These are phyloP conservation scores for Backusella tuberculispora DNA, from an alignment of 192 early-diverging fungal genomes.

Conservation along the genomic window DNA sequence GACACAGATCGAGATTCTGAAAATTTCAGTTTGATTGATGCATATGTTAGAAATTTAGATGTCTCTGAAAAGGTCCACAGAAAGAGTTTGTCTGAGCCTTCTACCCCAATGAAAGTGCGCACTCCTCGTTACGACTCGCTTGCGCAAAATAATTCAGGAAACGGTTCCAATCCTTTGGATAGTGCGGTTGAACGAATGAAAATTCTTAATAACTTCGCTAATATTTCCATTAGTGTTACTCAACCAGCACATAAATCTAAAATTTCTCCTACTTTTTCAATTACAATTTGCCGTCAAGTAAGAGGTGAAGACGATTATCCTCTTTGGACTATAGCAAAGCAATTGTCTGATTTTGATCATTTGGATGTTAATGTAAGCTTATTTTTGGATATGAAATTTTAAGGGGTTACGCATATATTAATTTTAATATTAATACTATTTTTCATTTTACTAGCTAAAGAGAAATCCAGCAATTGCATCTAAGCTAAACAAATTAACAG, in stretches of 20 bases:
- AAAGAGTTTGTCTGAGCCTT: background rate
- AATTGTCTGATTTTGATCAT: conserved; percentile 7
- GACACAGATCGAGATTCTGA: background rate
- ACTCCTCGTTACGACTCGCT: conserved; percentile 5
- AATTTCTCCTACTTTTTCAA: conserved; percentile 23
- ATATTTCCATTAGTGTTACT: conserved; percentile 42
- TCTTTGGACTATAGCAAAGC: background rate
- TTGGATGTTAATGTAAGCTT: background rate
- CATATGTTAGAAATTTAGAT: background rate
- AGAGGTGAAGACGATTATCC: background rate
- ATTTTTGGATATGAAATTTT: background rate
- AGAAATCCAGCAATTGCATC: conserved; percentile 35
- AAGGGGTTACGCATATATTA: background rate
- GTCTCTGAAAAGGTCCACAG: background rate
- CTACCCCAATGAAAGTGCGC: conserved; percentile 1
- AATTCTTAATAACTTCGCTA: conserved; percentile 12
- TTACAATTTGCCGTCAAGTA: background rate
- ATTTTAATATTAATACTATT: background rate
- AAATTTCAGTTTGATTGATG: background rate
- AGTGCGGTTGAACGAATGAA: background rate
- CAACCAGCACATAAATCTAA: conserved; percentile 65
- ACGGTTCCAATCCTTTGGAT: background rate
- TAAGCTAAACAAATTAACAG: conserved; percentile 77
- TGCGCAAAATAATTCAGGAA: background rate
- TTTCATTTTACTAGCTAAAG: conserved; percentile 5